A percentile compares a stretch with the other conserved stretches of the same genome.
Conservation (phyloP, 805 yeast species). For the Barnettozyma californica region DNA sequence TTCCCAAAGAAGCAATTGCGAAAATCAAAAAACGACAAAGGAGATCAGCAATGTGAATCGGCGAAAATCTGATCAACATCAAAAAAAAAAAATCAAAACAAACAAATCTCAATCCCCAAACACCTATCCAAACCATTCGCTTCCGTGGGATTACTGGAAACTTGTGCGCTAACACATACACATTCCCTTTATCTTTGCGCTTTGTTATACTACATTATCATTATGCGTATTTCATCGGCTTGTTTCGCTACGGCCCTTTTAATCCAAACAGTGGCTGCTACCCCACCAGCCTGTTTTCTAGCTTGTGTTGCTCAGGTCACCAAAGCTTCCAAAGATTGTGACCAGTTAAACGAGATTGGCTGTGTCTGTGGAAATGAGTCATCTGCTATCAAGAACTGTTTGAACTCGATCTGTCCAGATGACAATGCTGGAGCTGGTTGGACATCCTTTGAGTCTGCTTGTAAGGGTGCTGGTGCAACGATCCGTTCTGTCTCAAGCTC, state of each 20-base stretch:
- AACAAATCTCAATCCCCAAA: not conserved
- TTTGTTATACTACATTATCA: not conserved
- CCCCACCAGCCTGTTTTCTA: constrained; percentile 89
- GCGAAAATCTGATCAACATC: not conserved
- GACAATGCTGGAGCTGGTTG: constrained; percentile 55
- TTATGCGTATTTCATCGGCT: constrained; percentile 4
- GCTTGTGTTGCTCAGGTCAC: constrained; percentile 80
- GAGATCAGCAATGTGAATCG: not conserved
- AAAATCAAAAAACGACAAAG: not conserved
- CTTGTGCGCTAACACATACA: not conserved
- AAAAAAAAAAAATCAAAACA: not conserved
- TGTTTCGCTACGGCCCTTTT: constrained; percentile 15
- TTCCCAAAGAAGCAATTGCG: not conserved
- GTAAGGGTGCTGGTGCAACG: constrained; percentile 41
- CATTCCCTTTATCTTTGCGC: too few relatives aligned
- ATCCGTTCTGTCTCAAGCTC: constrained; percentile 6
- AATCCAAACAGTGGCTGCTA: constrained; percentile 34
- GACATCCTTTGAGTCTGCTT: constrained; percentile 48
- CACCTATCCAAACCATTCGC: not conserved
- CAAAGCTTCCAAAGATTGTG: constrained; percentile 47
- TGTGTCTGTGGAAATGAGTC: constrained; percentile 65
- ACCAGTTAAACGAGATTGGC: constrained; percentile 52
- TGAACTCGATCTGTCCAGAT: constrained; percentile 64
- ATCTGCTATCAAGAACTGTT: constrained; percentile 52
- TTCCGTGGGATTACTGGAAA: not conserved